Evolutionary conservation across 768 basidiomycete genomes (phyloP).

Genomic region (Kwoniella dejecticola): DNA sequence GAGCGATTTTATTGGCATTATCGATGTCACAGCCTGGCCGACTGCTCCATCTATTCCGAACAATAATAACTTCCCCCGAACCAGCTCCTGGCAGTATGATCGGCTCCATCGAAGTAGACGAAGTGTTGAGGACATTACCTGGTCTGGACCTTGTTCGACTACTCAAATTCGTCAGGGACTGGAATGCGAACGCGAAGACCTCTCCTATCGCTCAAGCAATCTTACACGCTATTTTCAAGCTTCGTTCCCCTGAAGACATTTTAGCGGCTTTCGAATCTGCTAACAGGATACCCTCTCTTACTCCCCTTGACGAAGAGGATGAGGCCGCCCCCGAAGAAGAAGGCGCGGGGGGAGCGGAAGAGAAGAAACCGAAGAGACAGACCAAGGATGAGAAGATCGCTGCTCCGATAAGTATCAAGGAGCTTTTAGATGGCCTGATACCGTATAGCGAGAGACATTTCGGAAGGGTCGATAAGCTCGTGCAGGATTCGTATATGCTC

Average conservation of each 20-base stretch:
- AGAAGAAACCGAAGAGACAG: constrained; percentile 29
- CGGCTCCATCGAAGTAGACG: constrained; percentile 73
- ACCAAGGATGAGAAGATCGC: constrained; percentile 12
- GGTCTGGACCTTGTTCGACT: constrained; percentile 76
- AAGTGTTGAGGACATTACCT: constrained; percentile 72
- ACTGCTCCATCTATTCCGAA: constrained; percentile 74
- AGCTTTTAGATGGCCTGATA: constrained; percentile 79
- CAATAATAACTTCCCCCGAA: constrained; percentile 59
- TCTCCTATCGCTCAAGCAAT: constrained; percentile 81
- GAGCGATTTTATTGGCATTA: constrained; percentile 87
- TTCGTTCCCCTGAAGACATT: constrained; percentile 73
- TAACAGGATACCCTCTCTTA: constrained; percentile 12
- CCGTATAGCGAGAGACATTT: constrained; percentile 96
- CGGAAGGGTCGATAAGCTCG: constrained; percentile 74
- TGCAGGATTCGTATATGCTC: constrained; percentile 94
- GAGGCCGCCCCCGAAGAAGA: constrained; percentile 16
- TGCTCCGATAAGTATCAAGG: constrained; percentile 21
- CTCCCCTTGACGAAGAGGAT: constrained; percentile 11
- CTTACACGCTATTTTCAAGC: constrained; percentile 76
- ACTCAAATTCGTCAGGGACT: constrained; percentile 77
- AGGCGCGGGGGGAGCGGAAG: constrained; percentile 24
- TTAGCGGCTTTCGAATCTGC: constrained; percentile 63
- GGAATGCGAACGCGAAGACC: constrained; percentile 94
- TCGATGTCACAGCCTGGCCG: constrained; percentile 90
- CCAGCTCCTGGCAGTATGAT: constrained; percentile 58